phyloP scores from a whole-genome alignment of 139 green algal genomes.

The Yamagishiella unicocca region DNA sequence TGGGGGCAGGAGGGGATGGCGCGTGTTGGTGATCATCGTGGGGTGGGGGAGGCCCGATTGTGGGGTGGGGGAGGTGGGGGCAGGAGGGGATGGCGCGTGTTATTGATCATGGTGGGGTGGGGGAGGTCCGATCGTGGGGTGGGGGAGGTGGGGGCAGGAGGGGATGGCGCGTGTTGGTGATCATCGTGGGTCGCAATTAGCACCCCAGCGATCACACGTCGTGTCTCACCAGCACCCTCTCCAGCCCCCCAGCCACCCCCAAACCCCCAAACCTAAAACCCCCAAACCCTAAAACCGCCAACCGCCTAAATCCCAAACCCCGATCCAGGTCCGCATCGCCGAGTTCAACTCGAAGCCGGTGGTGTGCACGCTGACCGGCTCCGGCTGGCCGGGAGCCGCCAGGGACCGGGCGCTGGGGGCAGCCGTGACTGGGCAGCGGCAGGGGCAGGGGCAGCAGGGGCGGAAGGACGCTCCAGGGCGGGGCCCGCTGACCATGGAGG shows the following conservation, averaged over 20 bases:
- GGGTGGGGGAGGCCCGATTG: background rate
- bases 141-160: background rate
- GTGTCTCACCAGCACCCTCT: background rate
- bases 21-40: too few species aligned
- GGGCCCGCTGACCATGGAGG: slow-evolving; percentile 51
- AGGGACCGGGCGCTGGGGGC: slow-evolving; percentile 43
- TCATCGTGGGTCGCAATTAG: too few species aligned
- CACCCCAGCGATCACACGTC: background rate
- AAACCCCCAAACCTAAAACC: too few species aligned
- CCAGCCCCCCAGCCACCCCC: background rate
- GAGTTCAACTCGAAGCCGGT: slow-evolving; percentile 67
- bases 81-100: background rate
- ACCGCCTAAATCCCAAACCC: too few species aligned
- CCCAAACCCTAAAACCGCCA: too few species aligned
- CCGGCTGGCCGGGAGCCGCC: slow-evolving; percentile 51
- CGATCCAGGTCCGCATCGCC: slow-evolving; percentile 55
- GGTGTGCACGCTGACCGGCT: slow-evolving; percentile 58
- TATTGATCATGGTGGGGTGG: background rate
- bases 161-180: too few species aligned
- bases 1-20: slow-evolving; percentile 23
- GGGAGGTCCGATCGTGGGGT: background rate
- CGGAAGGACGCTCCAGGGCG: background rate
- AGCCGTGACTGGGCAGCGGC: background rate
- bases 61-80: background rate
- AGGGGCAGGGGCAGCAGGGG: background rate